Evolutionary conservation across 805 yeast genomes (phyloP), one percentile per base, ranked within the genome.

Genomic region (Starmerella vitae): DNA sequence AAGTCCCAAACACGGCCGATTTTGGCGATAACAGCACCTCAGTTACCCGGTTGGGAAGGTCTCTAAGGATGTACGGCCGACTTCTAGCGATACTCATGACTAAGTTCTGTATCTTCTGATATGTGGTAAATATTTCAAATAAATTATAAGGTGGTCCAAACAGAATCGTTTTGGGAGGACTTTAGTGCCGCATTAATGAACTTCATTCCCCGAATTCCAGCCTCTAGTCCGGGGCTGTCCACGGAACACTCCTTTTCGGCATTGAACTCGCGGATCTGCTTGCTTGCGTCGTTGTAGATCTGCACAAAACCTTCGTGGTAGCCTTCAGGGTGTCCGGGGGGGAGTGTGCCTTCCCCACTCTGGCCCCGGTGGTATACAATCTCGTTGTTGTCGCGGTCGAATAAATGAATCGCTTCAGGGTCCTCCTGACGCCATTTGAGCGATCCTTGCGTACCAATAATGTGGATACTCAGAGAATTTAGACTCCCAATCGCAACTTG

Each of bases 1-100:
- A 49, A 2, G 40, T 24, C 13, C 61, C 62, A 19, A 57, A 27
- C 1, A 54, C 42, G n/a, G 44, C 33, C 8, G 53, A 54, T 10
- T 36, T 34, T 14, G 41, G 34, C 12, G 55, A 42, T n/a, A 54
- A 33, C 20, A 57, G 44, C 5, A 53, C 49, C 18, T 18, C 20
- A 14, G 43, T 34, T 7, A 18, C 27, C 18, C 36, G 37, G 1
- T 14, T 10, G 19, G 41, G 34, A 9, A 35, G 28, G 18, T 42
- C 46, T 10, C 15, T n/a, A 4, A 39, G 37, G 2, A 33, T 25
- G 18, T 20, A 38, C 15, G 45, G 49, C 14, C 35, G 42, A 15
- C 28, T 24, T 20, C 38, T 38, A 8, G 20, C 30, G 9, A 34
- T 32, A 12, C 37, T 30, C n/a, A n/a, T n/a, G n/a, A n/a, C n/a